phyloP scores from a whole-genome alignment of 257 asterid species.

The Plantago major region DNA sequence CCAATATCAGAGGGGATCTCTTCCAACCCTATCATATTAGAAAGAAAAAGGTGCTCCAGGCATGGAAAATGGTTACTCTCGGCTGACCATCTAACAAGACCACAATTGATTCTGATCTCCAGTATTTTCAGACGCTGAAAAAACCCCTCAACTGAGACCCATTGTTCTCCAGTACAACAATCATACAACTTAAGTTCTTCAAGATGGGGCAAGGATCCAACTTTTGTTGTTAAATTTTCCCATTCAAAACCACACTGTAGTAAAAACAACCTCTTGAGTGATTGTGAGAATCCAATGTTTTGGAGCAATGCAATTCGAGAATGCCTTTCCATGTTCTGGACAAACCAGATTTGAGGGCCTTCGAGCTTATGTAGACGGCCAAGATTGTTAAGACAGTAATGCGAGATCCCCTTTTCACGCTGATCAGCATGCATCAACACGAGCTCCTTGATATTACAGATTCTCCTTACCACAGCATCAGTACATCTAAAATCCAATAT shows the following conservation, averaged over 20 bases:
- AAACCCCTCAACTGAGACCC: constrained; percentile 1
- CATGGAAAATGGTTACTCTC: constrained; percentile 10
- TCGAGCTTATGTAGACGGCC: constrained; percentile 3
- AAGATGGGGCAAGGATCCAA: constrained; percentile 17
- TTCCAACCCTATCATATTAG: background rate
- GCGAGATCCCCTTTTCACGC: background rate
- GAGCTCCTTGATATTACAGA: constrained; percentile 6
- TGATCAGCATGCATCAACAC: background rate
- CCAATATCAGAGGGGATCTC: constrained; percentile 13
- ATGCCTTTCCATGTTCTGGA: too few relatives aligned
- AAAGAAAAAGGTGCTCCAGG: constrained; percentile 14
- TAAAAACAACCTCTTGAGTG: constrained; percentile 8
- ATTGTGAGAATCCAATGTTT: constrained; percentile 1
- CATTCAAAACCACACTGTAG: background rate
- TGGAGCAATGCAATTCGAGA: background rate
- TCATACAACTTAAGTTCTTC: constrained; percentile 4
- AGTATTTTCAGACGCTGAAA: constrained; percentile 1
- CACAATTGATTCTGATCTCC: background rate
- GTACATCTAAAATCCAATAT: background rate
- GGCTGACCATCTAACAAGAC: constrained; percentile 13
- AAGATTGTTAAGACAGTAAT: constrained; percentile 8
- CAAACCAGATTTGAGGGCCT: background rate
- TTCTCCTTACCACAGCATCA: background rate
- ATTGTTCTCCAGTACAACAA: constrained; percentile 1
- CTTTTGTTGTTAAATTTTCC: constrained; percentile 4